Base-by-base conservation (phyloP, 306 rosid species). In the Pachyrhizus erosus region DNA sequence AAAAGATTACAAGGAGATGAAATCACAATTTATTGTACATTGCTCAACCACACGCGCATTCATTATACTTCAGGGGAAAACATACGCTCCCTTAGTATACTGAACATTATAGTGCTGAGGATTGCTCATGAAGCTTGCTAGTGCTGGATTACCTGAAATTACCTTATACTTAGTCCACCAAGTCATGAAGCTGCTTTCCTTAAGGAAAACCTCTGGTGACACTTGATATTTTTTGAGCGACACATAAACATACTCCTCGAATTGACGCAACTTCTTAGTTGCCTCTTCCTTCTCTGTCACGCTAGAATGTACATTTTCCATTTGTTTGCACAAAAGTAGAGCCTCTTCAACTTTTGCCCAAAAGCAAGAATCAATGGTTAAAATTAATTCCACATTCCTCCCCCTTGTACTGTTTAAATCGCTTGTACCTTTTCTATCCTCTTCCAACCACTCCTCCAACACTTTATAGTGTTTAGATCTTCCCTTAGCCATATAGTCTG, bases 341-440 rank as follows among this genome's bases (percentile, higher is more conserved):
- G 94, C 93, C 68, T 91, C 93, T 83, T 94, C 98, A 42, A 92
- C 96, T 6, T 51, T 51, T 26, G 89, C 93, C 98, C 97, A 94
- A 66, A 94, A 94, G 84, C 94, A 90, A 14, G 97, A 91, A 83
- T 92, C 97, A 26, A 87, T 17, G 3, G 89, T 94, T 51, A 91
- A 82, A 78, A 72, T 74, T n/a, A 80, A 43, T 20, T 73, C 69
- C 70, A 91, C 89, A 4, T 58, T 66, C 39, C 64, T 55, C 29
- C 14, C 86, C 9, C 60, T 85, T 18, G 7, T 52, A 3, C 60
- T 20, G 26, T 52, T 7, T 52, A 12, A n/a, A 52, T 55, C 5
- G 57, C 78, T 43, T 20, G 12, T 11, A 15, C 14, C 0, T 10
- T 40, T 73, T 15, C 5, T 68, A 0, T 9, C 75, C 15, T 80